phyloP scores from a whole-genome alignment of 768 basidiomycete genomes.

The Termitomyces titanicus region DNA sequence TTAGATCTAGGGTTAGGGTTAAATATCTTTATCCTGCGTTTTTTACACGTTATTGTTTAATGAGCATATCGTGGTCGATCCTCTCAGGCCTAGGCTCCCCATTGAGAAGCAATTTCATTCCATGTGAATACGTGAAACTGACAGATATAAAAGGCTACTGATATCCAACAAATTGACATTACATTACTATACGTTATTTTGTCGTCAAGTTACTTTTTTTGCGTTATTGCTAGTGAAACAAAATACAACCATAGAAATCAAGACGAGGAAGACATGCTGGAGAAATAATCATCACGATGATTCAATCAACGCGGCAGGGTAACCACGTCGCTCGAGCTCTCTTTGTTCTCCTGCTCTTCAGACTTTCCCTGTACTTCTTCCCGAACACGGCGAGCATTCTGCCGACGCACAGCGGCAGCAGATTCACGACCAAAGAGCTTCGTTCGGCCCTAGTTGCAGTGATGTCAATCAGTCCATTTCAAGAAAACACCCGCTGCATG shows the following conservation, averaged over 20 bases:
- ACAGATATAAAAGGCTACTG: too few species aligned
- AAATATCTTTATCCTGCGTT: too few species aligned
- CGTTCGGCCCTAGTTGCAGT: constrained; percentile 51
- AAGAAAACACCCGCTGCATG: background rate
- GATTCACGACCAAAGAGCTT: constrained; percentile 57
- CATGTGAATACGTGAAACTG: too few species aligned
- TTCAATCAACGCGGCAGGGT: background rate
- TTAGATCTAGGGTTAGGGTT: constrained; percentile 7
- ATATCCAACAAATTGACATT: background rate
- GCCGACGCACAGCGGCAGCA: constrained; percentile 36
- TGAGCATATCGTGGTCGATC: too few species aligned
- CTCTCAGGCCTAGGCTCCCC: too few species aligned
- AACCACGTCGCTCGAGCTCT: background rate
- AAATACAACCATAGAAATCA: background rate
- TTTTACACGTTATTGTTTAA: too few species aligned
- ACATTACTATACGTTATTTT: background rate
- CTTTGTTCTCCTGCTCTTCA: background rate
- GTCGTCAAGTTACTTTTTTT: too few species aligned
- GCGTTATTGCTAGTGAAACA: background rate
- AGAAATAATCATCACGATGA: background rate
- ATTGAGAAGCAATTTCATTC: background rate
- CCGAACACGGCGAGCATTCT: constrained; percentile 16
- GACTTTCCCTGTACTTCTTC: constrained; percentile 1
- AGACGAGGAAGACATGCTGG: background rate
- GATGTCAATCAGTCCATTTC: background rate